Base-by-base conservation (phyloP, 192 early-diverging fungal genomes). In the Cetraspora pellucida region DNA sequence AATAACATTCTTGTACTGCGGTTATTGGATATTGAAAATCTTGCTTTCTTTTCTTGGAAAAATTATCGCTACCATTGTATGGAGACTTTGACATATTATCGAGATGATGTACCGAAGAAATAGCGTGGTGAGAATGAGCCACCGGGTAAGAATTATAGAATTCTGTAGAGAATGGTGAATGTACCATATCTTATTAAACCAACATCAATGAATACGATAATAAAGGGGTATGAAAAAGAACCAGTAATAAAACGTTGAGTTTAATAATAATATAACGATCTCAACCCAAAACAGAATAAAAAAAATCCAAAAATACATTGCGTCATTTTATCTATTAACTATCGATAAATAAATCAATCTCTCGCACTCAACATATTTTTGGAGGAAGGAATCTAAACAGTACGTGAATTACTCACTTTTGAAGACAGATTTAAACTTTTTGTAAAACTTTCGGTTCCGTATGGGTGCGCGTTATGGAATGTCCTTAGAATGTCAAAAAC, bases 1-100 rank as follows among this genome's bases (percentile, higher is more conserved):
- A 47, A 49, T 21, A 54, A 16, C 47, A 71, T 28, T 71, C 47
- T n/a, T 23, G 19, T 17, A 43, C 37, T n/a, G 45, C n/a, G 17
- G 47, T 43, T n/a, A 65, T 43, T n/a, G 63, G 63, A 65, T 44
- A 65, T n/a, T 65, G 50, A 30, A 44, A 49, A 14, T 49, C 69
- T 19, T 28, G 50, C 14, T 71, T 71, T 52, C 69, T 71, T 31
- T 54, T 71, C 25, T 71, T 71, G 27, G 37, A 44, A 16, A 65
- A 17, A 65, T 19, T 65, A 16, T 65, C 63, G 17, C 17, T 65
- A n/a, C 19, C 63, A 37, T 44, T 44, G n/a, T 6, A 65, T 10
- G 58, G 13, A n/a, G 31, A 37, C n/a, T 65, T 65, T 44, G 63
- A 65, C 63, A 65, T 65, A n/a, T 65, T 65, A 43, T 65, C 63